Conservation (phyloP, 768 basidiomycete genomes). For the Lyophyllum decastes region DNA sequence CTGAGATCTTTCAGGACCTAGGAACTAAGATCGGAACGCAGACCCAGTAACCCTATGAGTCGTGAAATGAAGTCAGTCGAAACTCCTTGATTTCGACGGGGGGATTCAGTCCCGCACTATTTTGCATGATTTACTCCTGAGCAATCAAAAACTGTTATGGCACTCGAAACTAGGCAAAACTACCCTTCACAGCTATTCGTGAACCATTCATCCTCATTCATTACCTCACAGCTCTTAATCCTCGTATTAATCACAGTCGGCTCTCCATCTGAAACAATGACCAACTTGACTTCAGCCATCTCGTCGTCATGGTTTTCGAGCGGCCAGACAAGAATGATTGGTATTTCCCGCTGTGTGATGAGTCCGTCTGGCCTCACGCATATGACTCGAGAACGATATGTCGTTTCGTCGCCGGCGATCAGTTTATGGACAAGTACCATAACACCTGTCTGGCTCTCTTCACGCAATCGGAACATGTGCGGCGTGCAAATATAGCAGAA, state of each 20-base stretch:
- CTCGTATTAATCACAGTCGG: constrained; percentile 3
- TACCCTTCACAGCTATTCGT: background rate
- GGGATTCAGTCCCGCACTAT: too few relatives aligned
- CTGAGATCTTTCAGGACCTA: too few relatives aligned
- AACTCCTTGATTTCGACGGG: too few relatives aligned
- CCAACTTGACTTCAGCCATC: background rate
- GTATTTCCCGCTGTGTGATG: background rate
- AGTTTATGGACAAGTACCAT: constrained; percentile 1
- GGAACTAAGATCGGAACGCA: too few relatives aligned
- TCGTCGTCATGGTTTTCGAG: background rate
- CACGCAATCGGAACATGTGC: constrained; percentile 6
- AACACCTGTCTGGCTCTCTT: background rate
- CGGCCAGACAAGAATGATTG: constrained; percentile 6
- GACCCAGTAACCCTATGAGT: too few relatives aligned
- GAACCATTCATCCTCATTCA: constrained; percentile 6
- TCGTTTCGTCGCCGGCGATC: background rate
- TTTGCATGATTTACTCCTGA: too few relatives aligned
- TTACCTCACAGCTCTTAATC: background rate
- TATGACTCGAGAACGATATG: constrained; percentile 1
- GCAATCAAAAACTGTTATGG: too few relatives aligned
- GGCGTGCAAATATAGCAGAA: constrained; percentile 1
- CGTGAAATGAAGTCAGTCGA: too few relatives aligned
- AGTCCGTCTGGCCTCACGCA: constrained; percentile 6
- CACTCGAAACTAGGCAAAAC: too few relatives aligned
- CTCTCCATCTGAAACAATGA: background rate